Percentiles rank a stretch among this genome's conserved stretches.
Conservation (phyloP, 2,329 filamentous ascomycete species). For the Pyrenochaeta sp. region DNA sequence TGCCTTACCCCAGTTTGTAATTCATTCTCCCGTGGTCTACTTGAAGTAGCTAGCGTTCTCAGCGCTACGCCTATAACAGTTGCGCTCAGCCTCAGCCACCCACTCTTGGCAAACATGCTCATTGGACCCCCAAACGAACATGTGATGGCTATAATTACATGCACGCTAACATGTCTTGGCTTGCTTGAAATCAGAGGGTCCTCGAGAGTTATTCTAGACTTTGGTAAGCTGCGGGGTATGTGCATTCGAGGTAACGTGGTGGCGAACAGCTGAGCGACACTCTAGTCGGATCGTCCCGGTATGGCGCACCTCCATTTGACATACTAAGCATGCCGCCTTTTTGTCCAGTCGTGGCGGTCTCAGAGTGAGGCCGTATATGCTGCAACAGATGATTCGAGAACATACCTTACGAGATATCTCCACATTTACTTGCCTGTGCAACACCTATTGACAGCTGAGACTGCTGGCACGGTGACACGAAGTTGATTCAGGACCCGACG, state of each 20-base stretch:
- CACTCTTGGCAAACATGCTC: not conserved
- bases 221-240: conserved; percentile 3
- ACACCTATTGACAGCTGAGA: too few relatives aligned
- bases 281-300: not conserved
- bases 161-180: not conserved
- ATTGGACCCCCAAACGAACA: not conserved
- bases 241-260: not conserved
- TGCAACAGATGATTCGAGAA: not conserved
- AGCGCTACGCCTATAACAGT: not conserved
- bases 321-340: not conserved
- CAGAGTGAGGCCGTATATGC: not conserved
- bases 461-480: too few relatives aligned
- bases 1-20: not conserved
- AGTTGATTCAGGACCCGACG: too few relatives aligned
- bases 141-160: conserved; percentile 1
- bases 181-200: not conserved
- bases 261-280: not conserved
- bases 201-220: not conserved
- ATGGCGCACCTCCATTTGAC: not conserved
- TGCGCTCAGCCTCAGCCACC: not conserved
- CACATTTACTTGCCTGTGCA: too few relatives aligned
- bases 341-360: not conserved
- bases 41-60: not conserved
- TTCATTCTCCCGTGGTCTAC: not conserved
- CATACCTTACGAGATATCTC: not conserved